Percentiles rank a stretch among this genome's conserved stretches.
These are phyloP conservation scores for Septoria linicola DNA, from an alignment of 2,329 filamentous ascomycete genomes.

Conservation along the genomic window DNA sequence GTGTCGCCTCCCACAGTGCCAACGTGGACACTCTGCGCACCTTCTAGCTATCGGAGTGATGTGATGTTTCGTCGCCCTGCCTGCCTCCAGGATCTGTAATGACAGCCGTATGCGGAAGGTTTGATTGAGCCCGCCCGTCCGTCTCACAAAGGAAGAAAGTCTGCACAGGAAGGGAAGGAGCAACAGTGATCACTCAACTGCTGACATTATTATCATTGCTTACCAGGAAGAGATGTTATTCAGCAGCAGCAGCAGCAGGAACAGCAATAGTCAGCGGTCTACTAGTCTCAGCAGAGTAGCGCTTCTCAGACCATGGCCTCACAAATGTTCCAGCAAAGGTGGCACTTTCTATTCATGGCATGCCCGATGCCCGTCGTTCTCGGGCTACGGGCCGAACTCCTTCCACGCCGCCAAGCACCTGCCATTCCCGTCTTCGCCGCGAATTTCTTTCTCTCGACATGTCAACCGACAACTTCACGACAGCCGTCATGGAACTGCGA, in stretches of 20 bases:
- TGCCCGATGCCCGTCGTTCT: not conserved
- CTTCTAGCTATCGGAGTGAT: too few relatives aligned
- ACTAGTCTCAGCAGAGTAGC: too few relatives aligned
- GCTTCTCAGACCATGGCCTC: not conserved
- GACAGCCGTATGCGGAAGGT: constrained; percentile 8
- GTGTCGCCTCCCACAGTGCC: too few relatives aligned
- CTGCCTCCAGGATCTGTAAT: too few relatives aligned
- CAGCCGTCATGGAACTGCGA: not conserved
- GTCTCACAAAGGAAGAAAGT: constrained; percentile 7
- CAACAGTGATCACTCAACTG: not conserved
- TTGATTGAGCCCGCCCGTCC: constrained; percentile 4
- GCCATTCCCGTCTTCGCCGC: constrained; percentile 6
- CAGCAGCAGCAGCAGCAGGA: not conserved
- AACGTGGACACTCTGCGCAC: too few relatives aligned
- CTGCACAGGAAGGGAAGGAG: constrained; percentile 1
- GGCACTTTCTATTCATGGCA: constrained; percentile 1
- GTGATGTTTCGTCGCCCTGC: too few relatives aligned
- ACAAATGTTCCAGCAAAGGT: too few relatives aligned
- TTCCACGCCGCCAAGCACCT: not conserved
- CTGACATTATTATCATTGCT: constrained; percentile 1
- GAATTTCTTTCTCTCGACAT: not conserved
- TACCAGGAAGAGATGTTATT: too few relatives aligned
- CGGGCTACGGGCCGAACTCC: constrained; percentile 4
- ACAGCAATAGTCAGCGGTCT: not conserved
- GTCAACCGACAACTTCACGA: not conserved